These are phyloP conservation scores for Coleophoma cylindrospora DNA, from an alignment of 2,329 filamentous ascomycete genomes.

Conservation along the genomic window DNA sequence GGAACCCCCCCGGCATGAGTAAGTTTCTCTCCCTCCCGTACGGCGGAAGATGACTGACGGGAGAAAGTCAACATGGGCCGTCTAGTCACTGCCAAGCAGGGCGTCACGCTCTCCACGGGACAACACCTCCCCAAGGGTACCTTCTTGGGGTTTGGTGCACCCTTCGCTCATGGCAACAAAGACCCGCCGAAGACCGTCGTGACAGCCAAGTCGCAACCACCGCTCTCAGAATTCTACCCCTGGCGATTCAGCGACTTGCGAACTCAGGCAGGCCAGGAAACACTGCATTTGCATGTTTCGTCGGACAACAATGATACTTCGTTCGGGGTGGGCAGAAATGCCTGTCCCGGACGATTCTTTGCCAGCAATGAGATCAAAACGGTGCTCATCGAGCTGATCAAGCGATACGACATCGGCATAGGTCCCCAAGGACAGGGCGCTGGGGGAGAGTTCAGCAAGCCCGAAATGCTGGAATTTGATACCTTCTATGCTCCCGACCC, in stretches of 20 bases:
- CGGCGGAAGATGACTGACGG: not conserved
- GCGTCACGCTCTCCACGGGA: slow-evolving; percentile 48
- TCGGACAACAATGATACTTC: slow-evolving; percentile 3
- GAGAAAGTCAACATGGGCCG: slow-evolving; percentile 1
- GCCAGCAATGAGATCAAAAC: slow-evolving; percentile 17
- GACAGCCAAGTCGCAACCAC: not conserved
- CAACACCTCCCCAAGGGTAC: slow-evolving; percentile 34
- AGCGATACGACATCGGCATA: slow-evolving; percentile 12
- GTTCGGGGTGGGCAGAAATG: slow-evolving; percentile 7
- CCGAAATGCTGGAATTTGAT: not conserved
- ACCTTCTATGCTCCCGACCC: slow-evolving; percentile 2
- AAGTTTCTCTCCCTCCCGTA: not conserved
- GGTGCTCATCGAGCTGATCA: slow-evolving; percentile 10
- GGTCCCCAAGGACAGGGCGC: slow-evolving; percentile 1
- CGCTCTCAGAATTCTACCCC: slow-evolving; percentile 3
- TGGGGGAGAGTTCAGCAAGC: not conserved
- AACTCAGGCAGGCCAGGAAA: not conserved
- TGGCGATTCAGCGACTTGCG: slow-evolving; percentile 3
- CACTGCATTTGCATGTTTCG: slow-evolving; percentile 5
- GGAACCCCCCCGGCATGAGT: slow-evolving; percentile 11
- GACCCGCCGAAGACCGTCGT: not conserved
- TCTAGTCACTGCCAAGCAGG: not conserved
- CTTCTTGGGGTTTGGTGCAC: slow-evolving; percentile 15
- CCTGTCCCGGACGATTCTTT: slow-evolving; percentile 20
- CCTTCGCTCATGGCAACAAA: not conserved